phyloP scores from a whole-genome alignment of 805 yeast species.

The Candida caryicola region DNA sequence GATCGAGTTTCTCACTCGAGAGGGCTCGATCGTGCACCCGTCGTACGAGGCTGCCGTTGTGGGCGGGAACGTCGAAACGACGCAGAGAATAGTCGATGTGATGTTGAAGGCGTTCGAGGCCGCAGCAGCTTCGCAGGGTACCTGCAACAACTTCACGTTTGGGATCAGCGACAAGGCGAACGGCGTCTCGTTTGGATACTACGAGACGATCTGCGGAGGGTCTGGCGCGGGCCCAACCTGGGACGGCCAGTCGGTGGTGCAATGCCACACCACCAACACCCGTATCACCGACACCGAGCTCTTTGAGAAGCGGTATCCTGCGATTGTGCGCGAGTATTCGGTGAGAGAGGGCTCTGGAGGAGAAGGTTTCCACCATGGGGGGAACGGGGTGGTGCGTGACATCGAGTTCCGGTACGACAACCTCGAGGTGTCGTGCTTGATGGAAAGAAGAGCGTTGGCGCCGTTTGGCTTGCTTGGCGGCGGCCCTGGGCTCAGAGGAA shows the following conservation, averaged over 20 bases:
- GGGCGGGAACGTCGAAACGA: conserved; percentile 87
- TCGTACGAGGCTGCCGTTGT: conserved; percentile 87
- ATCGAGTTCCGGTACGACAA: conserved; percentile 59
- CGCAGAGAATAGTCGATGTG: conserved; percentile 90
- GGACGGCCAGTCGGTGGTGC: conserved; percentile 88
- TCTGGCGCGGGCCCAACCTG: conserved; percentile 88
- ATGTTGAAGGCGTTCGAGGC: conserved; percentile 82
- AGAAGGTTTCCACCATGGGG: conserved; percentile 67
- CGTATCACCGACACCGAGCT: conserved; percentile 89
- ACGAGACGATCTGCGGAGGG: conserved; percentile 95
- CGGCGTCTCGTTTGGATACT: conserved; percentile 76
- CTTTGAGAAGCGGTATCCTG: conserved; percentile 86
- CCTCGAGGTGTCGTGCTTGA: conserved; percentile 68
- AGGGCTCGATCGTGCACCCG: conserved; percentile 57
- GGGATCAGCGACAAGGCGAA: conserved; percentile 65
- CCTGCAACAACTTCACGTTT: conserved; percentile 90
- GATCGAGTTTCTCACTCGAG: conserved; percentile 51
- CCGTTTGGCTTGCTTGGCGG: conserved; percentile 92
- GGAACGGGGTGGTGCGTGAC: conserved; percentile 83
- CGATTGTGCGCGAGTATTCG: conserved; percentile 66
- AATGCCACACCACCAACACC: conserved; percentile 92
- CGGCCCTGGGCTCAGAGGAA: conserved; percentile 67
- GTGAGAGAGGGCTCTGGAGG: conserved; percentile 81
- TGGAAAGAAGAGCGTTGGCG: conserved; percentile 79
- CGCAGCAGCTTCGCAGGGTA: conserved; percentile 95